phyloP scores from a whole-genome alignment of 2,329 filamentous ascomycete species.

The Ciborinia camelliae region DNA sequence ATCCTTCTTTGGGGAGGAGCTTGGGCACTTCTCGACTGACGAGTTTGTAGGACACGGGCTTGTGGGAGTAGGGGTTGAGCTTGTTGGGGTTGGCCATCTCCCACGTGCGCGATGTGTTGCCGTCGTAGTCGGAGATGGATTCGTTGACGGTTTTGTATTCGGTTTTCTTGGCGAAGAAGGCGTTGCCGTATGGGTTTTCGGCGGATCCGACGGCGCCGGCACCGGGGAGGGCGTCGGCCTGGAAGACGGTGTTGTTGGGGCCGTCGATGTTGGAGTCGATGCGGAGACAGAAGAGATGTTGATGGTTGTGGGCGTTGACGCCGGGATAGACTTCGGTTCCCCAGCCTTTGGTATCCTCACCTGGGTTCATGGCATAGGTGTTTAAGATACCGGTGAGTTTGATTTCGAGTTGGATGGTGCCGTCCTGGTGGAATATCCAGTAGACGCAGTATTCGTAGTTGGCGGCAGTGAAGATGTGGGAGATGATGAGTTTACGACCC shows the following conservation, averaged over 20 bases:
- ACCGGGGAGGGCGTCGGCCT: conserved; percentile 70
- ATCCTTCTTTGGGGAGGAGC: conserved; percentile 74
- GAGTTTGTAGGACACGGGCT: conserved; percentile 83
- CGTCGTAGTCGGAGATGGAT: conserved; percentile 76
- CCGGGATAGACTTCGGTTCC: conserved; percentile 87
- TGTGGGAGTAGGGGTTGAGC: conserved; percentile 81
- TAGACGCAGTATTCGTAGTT: conserved; percentile 92
- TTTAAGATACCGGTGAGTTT: conserved; percentile 90
- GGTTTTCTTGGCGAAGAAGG: conserved; percentile 81
- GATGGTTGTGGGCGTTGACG: conserved; percentile 93
- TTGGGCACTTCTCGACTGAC: conserved; percentile 79
- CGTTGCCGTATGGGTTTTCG: conserved; percentile 87
- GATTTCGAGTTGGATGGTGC: conserved; percentile 87
- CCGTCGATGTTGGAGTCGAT: conserved; percentile 87
- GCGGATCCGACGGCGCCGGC: conserved; percentile 72
- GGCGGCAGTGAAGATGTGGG: conserved; percentile 90
- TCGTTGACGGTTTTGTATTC: conserved; percentile 68
- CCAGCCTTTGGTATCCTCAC: conserved; percentile 81
- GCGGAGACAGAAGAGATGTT: conserved; percentile 90
- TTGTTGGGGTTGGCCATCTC: conserved; percentile 84
- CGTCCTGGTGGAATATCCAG: conserved; percentile 91
- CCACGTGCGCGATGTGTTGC: conserved; percentile 77
- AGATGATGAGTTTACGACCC: conserved; percentile 79
- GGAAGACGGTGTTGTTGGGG: conserved; percentile 77
- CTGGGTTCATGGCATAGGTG: conserved; percentile 77